Conservation (phyloP, 2,329 filamentous ascomycete species). For the Ophiostoma montium region DNA sequence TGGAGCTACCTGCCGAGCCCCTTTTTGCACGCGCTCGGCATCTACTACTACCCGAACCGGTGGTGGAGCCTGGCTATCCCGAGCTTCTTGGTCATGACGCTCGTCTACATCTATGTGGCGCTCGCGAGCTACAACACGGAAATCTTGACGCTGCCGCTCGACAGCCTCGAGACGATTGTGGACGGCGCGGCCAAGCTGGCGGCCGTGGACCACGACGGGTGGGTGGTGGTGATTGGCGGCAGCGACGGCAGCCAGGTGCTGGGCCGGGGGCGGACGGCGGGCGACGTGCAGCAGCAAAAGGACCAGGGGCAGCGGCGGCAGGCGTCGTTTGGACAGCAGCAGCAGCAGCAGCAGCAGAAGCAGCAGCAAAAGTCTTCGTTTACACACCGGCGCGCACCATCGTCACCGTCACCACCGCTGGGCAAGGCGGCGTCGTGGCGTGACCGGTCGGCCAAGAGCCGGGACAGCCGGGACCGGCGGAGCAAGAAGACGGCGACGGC, state of each 20-base stretch:
- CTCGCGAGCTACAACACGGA: slow-evolving; percentile 83
- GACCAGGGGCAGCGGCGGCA: slow-evolving; percentile 1
- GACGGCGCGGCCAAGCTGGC: slow-evolving; percentile 82
- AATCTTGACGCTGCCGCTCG: slow-evolving; percentile 69
- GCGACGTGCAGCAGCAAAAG: background rate
- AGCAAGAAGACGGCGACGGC: slow-evolving; percentile 16
- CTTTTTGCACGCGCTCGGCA: slow-evolving; percentile 82
- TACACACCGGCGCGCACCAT: slow-evolving; percentile 12
- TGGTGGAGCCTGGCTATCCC: slow-evolving; percentile 97
- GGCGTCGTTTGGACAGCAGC: slow-evolving; percentile 5
- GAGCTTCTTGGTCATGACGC: slow-evolving; percentile 72
- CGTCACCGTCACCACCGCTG: slow-evolving; percentile 12
- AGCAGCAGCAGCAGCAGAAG: background rate
- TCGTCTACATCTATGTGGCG: slow-evolving; percentile 89
- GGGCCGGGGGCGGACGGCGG: slow-evolving; percentile 6
- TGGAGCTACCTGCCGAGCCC: slow-evolving; percentile 90
- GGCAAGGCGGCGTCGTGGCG: slow-evolving; percentile 6
- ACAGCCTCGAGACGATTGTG: slow-evolving; percentile 74
- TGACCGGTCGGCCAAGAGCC: background rate
- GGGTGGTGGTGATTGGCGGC: slow-evolving; percentile 9
- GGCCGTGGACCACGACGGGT: slow-evolving; percentile 38
- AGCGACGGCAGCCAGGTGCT: slow-evolving; percentile 7
- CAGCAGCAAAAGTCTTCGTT: background rate
- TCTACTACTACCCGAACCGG: slow-evolving; percentile 91
- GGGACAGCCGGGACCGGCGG: slow-evolving; percentile 17